These are phyloP conservation scores for Pharus latifolius DNA, from an alignment of 176 grass and related monocot species.

Conservation along the genomic window DNA sequence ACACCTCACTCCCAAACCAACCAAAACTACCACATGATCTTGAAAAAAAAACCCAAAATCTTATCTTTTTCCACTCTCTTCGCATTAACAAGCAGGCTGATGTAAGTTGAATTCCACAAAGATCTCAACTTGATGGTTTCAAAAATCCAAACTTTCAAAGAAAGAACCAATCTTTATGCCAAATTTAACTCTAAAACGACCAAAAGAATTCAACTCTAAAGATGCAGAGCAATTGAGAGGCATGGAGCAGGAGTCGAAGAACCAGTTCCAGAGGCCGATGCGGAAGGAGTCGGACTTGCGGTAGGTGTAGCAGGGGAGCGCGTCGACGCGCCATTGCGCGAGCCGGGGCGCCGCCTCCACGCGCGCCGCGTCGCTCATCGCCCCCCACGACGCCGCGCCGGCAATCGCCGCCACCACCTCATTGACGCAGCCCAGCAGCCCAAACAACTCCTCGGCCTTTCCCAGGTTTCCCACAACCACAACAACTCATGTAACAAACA, in stretches of 20 bases:
- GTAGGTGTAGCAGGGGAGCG: constrained; percentile 61
- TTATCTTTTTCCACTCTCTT: background rate
- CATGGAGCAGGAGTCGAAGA: too few relatives aligned
- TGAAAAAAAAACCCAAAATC: background rate
- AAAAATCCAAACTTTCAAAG: too few relatives aligned
- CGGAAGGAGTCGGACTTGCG: constrained; percentile 89
- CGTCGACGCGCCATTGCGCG: constrained; percentile 89
- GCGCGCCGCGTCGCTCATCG: constrained; percentile 47
- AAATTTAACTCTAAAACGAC: background rate
- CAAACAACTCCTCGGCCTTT: constrained; percentile 61
- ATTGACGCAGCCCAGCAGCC: constrained; percentile 92
- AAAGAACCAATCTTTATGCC: background rate
- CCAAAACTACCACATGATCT: background rate
- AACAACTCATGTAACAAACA: too few relatives aligned
- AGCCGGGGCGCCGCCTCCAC: constrained; percentile 82
- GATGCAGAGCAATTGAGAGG: too few relatives aligned
- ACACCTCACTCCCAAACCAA: background rate
- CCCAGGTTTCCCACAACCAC: constrained; percentile 49
- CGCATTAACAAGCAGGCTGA: background rate
- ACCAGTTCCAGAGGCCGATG: constrained; percentile 99
- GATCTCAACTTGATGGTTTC: too few relatives aligned
- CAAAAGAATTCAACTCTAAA: too few relatives aligned
- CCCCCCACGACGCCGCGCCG: constrained; percentile 37
- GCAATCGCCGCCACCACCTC: constrained; percentile 79
- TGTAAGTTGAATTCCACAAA: background rate